Evolutionary conservation across 2,329 filamentous ascomycete genomes (phyloP).

Genomic region (Xylaria sp.): DNA sequence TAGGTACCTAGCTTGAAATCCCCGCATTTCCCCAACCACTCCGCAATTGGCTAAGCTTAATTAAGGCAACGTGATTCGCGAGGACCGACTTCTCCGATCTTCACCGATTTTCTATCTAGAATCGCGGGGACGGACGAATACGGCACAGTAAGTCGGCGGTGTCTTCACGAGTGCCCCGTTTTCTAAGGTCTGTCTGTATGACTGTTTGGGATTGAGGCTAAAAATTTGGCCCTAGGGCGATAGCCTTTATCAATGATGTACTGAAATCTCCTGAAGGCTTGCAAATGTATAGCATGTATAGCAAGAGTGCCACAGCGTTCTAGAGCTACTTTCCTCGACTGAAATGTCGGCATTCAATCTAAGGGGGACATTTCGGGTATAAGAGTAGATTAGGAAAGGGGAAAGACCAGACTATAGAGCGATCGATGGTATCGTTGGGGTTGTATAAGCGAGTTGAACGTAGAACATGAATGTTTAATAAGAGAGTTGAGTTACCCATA

Average conservation of each 20-base stretch:
- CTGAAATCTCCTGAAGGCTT: background rate
- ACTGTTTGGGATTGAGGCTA: background rate
- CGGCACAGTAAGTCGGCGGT: background rate
- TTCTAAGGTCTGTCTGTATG: background rate
- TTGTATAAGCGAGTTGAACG: background rate
- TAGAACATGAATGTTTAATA: background rate
- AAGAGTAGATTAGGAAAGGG: background rate
- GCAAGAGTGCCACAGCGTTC: too few species aligned
- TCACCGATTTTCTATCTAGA: background rate
- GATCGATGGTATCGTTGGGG: background rate
- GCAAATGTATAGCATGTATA: background rate
- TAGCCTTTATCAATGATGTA: background rate
- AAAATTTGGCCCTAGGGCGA: background rate
- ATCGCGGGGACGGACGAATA: background rate
- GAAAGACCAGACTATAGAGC: background rate
- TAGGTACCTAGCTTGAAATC: conserved; percentile 7
- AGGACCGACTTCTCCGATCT: background rate
- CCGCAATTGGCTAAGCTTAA: conserved; percentile 19
- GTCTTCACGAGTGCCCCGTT: background rate
- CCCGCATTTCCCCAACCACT: conserved; percentile 40
- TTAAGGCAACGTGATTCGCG: background rate
- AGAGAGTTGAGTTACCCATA: background rate
- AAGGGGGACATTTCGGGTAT: background rate
- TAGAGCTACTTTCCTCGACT: background rate
- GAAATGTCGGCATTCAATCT: background rate